These are phyloP conservation scores for Scenedesmus sp. DNA, from an alignment of 163 green algal genomes.

Conservation along the genomic window DNA sequence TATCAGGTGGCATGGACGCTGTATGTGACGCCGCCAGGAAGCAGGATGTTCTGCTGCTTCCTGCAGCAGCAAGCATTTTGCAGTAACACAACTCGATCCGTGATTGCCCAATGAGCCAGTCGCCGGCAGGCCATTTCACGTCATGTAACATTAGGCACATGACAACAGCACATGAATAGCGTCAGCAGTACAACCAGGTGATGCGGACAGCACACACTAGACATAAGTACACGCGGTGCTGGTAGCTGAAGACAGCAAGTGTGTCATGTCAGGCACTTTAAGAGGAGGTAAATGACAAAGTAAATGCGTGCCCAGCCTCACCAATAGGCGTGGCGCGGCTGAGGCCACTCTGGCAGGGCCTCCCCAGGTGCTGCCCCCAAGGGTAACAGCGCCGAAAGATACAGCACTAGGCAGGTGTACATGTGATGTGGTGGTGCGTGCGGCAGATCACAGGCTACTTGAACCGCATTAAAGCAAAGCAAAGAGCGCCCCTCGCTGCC, in stretches of 20 bases:
- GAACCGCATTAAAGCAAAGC: too few relatives aligned
- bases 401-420: too few relatives aligned
- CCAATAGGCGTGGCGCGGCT: conserved; percentile 82
- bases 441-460: too few relatives aligned
- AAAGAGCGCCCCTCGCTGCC: neutral
- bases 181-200: neutral
- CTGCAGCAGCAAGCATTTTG: neutral
- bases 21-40: neutral
- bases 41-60: neutral
- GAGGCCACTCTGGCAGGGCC: conserved; percentile 90
- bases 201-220: too few relatives aligned
- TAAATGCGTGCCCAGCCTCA: neutral
- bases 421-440: too few relatives aligned
- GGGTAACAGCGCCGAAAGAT: neutral
- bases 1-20: neutral
- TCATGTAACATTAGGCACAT: neutral
- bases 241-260: too few relatives aligned
- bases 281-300: too few relatives aligned
- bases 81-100: neutral
- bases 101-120: too few relatives aligned
- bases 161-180: neutral
- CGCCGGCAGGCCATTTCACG: too few relatives aligned
- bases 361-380: conserved; percentile 89
- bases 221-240: too few relatives aligned
- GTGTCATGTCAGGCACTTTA: too few relatives aligned